phyloP scores from a whole-genome alignment of 169 alveolate species.

The Perkinsus marinus region DNA sequence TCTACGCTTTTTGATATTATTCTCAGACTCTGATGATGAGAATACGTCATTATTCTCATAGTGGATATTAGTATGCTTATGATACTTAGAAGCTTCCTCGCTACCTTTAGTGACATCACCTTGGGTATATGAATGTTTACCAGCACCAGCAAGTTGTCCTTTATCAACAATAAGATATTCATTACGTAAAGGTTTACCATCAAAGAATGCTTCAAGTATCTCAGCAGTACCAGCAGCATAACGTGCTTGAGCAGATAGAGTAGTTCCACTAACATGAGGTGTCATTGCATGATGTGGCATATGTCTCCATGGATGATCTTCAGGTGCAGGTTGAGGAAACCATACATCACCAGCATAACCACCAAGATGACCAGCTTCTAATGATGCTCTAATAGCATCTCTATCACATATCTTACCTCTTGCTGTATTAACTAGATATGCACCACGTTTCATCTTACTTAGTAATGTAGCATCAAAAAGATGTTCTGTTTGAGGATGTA shows the following conservation, averaged over 20 bases:
- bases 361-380: neutral
- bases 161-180: neutral
- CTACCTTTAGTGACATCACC: neutral
- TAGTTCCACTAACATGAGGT: slow-evolving; percentile 17
- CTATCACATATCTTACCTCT: neutral
- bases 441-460: neutral
- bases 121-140: neutral
- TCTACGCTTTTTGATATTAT: too few species aligned
- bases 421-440: neutral
- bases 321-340: slow-evolving; percentile 21
- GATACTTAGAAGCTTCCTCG: neutral
- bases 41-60: neutral
- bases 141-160: neutral
- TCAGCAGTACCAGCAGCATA: slow-evolving; percentile 20
- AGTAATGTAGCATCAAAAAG: neutral
- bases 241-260: slow-evolving; percentile 20
- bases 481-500: slow-evolving; percentile 22
- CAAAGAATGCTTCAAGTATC: neutral
- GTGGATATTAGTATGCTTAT: neutral
- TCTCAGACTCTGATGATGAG: too few species aligned
- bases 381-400: neutral
- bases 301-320: slow-evolving; percentile 18
- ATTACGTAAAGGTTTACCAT: neutral
- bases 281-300: slow-evolving; percentile 26
- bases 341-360: slow-evolving; percentile 28